Conservation (phyloP, 2,329 filamentous ascomycete species). For the Eutypa lata region DNA sequence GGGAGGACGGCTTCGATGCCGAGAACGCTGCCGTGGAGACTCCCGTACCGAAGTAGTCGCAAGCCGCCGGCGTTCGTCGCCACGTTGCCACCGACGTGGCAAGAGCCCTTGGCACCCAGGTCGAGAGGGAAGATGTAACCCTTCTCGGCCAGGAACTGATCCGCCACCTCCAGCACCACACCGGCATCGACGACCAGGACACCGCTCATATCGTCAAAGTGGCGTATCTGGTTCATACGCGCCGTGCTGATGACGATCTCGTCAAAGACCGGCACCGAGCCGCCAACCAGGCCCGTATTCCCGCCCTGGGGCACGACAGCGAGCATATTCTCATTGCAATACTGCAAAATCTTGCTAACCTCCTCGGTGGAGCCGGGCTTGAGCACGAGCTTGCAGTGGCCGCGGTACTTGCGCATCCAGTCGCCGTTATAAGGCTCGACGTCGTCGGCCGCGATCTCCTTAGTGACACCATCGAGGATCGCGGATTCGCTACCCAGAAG, state of each 20-base stretch:
- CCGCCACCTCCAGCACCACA: constrained; percentile 83
- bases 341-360: constrained; percentile 85
- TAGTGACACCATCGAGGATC: constrained; percentile 77
- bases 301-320: constrained; percentile 96
- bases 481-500: constrained; percentile 78
- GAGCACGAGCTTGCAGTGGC: constrained; percentile 81
- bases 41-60: constrained; percentile 86
- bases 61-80: constrained; percentile 94
- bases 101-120: constrained; percentile 95
- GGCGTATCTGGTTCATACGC: constrained; percentile 87
- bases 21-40: constrained; percentile 87
- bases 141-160: constrained; percentile 78
- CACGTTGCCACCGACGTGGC: constrained; percentile 93
- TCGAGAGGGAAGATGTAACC: constrained; percentile 93
- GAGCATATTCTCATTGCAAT: constrained; percentile 90
- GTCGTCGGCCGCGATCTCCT: constrained; percentile 69
- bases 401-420: constrained; percentile 99
- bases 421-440: constrained; percentile 92
- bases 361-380: constrained; percentile 83
- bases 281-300: constrained; percentile 93
- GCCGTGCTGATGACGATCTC: constrained; percentile 92
- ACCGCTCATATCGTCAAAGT: constrained; percentile 90
- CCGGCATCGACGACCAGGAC: constrained; percentile 88
- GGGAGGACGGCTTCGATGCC: constrained; percentile 92
- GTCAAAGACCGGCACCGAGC: constrained; percentile 94